A percentile compares a stretch with the other conserved stretches of the same genome.
These are phyloP conservation scores for Ceriops tagal DNA, from an alignment of 345 rosid species.

Conservation along the genomic window DNA sequence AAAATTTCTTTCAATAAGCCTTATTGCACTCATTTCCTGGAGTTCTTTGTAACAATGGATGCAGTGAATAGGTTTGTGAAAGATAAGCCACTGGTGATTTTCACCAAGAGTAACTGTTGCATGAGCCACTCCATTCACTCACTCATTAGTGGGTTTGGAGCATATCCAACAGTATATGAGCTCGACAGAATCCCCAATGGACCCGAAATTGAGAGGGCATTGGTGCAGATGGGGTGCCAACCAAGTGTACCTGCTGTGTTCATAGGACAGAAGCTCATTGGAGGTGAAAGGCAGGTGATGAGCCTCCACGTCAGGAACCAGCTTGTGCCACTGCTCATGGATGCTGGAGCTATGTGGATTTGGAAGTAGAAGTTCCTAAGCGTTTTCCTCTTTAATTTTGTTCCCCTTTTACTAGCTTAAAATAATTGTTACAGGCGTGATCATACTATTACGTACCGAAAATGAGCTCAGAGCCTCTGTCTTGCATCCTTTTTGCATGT, in stretches of 20 bases:
- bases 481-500: background rate
- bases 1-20: background rate
- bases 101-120: slow-evolving; percentile 29
- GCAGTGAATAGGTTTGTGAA: slow-evolving; percentile 13
- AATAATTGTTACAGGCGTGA: background rate
- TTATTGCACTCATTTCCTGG: too few species aligned
- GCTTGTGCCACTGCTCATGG: slow-evolving; percentile 28
- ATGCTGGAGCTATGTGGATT: slow-evolving; percentile 32
- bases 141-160: slow-evolving; percentile 31
- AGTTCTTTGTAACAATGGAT: slow-evolving; percentile 18
- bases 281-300: slow-evolving; percentile 30
- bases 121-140: slow-evolving; percentile 34
- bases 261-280: slow-evolving; percentile 25
- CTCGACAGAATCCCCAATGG: slow-evolving; percentile 29
- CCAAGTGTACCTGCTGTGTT: slow-evolving; percentile 29
- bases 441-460: background rate
- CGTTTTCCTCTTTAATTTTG: background rate
- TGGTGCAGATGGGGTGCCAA: slow-evolving; percentile 27
- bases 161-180: slow-evolving; percentile 27
- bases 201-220: slow-evolving; percentile 22
- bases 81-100: slow-evolving; percentile 29
- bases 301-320: slow-evolving; percentile 27
- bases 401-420: background rate
- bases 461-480: too few species aligned
- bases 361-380: slow-evolving; percentile 3